These are phyloP conservation scores for Boletus subparvulus DNA, from an alignment of 768 basidiomycete species.

Conservation along the genomic window DNA sequence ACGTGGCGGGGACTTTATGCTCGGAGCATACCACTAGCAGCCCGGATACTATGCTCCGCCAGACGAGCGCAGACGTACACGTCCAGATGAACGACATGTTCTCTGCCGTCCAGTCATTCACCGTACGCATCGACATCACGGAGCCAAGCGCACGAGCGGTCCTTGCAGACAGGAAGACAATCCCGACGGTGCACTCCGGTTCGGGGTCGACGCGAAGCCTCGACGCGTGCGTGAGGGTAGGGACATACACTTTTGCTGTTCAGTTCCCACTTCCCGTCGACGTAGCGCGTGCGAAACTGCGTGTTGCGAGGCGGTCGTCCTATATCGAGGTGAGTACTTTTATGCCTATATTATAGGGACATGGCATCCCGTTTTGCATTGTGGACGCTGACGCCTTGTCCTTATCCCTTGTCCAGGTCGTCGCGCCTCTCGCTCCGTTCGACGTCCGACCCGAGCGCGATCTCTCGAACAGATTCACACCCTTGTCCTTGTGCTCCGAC, in stretches of 20 bases:
- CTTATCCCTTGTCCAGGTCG: constrained; percentile 13
- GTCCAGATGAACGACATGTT: constrained; percentile 16
- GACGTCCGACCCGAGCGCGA: constrained; percentile 20
- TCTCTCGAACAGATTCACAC: constrained; percentile 28
- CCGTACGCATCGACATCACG: constrained; percentile 18
- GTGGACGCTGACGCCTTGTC: neutral
- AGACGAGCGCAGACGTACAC: neutral
- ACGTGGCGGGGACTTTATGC: neutral
- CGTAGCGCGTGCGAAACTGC: constrained; percentile 35
- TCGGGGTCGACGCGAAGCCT: neutral
- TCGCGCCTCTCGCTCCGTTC: constrained; percentile 15
- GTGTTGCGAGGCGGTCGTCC: constrained; percentile 51
- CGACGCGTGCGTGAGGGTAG: constrained; percentile 13
- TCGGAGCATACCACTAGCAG: neutral
- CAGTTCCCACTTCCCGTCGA: constrained; percentile 47
- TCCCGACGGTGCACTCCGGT: constrained; percentile 5
- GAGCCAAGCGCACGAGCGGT: constrained; percentile 15
- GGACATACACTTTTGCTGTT: constrained; percentile 22
- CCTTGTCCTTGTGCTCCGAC: constrained; percentile 11
- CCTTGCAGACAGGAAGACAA: constrained; percentile 6
- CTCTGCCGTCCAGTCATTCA: constrained; percentile 10
- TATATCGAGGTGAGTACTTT: constrained; percentile 39
- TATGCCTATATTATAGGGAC: neutral
- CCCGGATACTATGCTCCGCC: neutral
- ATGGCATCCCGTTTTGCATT: neutral